phyloP scores from a whole-genome alignment of 2,329 filamentous ascomycete genomes.

The Macrophomina tecta region DNA sequence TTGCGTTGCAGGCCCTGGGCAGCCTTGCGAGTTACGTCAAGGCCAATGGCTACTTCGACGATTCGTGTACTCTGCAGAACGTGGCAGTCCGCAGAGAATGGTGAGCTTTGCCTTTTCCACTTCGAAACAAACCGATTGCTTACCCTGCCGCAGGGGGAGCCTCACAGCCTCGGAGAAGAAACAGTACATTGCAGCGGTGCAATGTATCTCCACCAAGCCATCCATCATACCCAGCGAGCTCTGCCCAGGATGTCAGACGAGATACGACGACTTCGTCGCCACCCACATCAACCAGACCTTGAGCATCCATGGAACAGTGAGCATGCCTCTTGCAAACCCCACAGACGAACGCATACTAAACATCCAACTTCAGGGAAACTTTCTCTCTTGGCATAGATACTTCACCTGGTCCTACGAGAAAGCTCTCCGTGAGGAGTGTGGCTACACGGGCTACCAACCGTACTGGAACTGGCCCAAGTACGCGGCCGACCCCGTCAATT shows the following conservation, averaged over 20 bases:
- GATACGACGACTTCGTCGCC: constrained; percentile 47
- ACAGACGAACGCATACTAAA: constrained; percentile 6
- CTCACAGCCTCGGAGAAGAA: constrained; percentile 40
- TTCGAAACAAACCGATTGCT: constrained; percentile 15
- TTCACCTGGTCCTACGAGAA: constrained; percentile 49
- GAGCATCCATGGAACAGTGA: constrained; percentile 43
- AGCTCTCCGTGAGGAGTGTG: constrained; percentile 50
- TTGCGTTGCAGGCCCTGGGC: constrained; percentile 42
- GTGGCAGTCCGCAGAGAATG: constrained; percentile 52
- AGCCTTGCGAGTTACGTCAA: constrained; percentile 41
- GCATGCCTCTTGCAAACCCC: background rate
- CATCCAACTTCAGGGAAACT: constrained; percentile 37
- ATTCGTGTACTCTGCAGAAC: constrained; percentile 46
- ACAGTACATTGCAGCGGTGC: constrained; percentile 44
- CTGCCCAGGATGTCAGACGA: constrained; percentile 40
- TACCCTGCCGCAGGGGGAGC: constrained; percentile 32
- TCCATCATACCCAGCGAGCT: constrained; percentile 37
- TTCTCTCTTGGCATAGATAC: constrained; percentile 47
- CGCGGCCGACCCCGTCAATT: constrained; percentile 51
- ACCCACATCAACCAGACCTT: constrained; percentile 45
- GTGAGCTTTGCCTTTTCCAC: constrained; percentile 34
- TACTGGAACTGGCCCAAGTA: constrained; percentile 62
- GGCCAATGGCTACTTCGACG: constrained; percentile 35
- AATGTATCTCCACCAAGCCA: constrained; percentile 41
- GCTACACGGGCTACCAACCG: constrained; percentile 50